Conservation (phyloP, 495 filamentous ascomycete genomes). For the Aspergillus egyptiacus region DNA sequence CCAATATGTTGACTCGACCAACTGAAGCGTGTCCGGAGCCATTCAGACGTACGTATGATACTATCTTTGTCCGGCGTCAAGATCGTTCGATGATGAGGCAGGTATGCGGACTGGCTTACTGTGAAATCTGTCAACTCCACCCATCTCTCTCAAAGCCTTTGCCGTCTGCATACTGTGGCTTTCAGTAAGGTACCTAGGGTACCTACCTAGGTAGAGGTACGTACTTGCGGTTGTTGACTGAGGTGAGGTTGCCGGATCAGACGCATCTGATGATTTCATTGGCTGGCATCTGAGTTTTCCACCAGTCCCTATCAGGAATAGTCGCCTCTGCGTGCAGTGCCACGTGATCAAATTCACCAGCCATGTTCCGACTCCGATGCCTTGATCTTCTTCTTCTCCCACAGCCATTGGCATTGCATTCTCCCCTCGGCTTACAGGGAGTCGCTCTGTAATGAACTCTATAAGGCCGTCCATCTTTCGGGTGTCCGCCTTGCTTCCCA, state of each 20-base stretch:
- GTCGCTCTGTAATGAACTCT: slow-evolving; percentile 7
- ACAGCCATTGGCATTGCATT: slow-evolving; percentile 17
- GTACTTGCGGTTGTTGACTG: neutral
- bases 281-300: neutral
- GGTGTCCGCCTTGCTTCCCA: slow-evolving; percentile 25
- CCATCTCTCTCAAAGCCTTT: too few relatives aligned
- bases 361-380: neutral
- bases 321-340: neutral
- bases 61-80: neutral
- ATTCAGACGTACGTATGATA: too few relatives aligned
- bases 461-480: slow-evolving; percentile 19
- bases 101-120: neutral
- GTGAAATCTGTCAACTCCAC: neutral
- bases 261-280: too few relatives aligned
- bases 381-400: neutral
- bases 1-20: neutral
- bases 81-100: neutral
- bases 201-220: too few relatives aligned
- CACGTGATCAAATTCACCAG: neutral
- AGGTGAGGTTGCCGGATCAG: too few relatives aligned
- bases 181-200: too few relatives aligned
- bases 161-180: too few relatives aligned
- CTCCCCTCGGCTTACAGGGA: slow-evolving; percentile 16
- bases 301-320: neutral
- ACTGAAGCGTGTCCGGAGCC: too few relatives aligned